These are phyloP conservation scores for Nothophoma quercina DNA, from an alignment of 2,329 filamentous ascomycete genomes.

Conservation along the genomic window DNA sequence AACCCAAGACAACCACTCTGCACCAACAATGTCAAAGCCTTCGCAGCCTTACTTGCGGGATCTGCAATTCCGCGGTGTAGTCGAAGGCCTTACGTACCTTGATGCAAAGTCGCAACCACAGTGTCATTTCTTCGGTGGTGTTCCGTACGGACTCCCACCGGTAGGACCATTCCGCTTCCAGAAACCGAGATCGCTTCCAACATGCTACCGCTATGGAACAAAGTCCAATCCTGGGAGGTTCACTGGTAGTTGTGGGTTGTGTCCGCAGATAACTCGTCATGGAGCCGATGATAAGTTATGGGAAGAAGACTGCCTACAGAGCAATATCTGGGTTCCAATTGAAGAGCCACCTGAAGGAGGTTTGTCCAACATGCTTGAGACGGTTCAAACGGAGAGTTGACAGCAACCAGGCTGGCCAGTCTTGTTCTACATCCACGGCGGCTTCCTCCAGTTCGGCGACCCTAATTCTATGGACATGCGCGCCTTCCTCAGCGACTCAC, in stretches of 20 bases:
- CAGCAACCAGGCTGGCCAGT: constrained; percentile 61
- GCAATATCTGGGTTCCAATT: constrained; percentile 63
- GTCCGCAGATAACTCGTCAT: constrained; percentile 57
- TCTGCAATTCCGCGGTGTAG: constrained; percentile 55
- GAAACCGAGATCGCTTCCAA: constrained; percentile 56
- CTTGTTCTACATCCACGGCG: constrained; percentile 65
- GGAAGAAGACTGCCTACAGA: constrained; percentile 64
- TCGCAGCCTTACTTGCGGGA: constrained; percentile 45
- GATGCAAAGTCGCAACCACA: constrained; percentile 43
- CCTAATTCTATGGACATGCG: constrained; percentile 58
- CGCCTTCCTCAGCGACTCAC: constrained; percentile 59
- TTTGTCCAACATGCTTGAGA: constrained; percentile 6
- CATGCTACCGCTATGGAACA: constrained; percentile 61
- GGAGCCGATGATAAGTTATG: constrained; percentile 41
- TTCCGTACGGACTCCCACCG: constrained; percentile 64
- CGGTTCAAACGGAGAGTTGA: background rate
- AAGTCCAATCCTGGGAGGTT: constrained; percentile 56
- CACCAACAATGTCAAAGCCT: constrained; percentile 25
- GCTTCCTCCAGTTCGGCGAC: constrained; percentile 64
- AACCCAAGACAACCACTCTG: background rate
- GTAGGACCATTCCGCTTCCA: constrained; percentile 58
- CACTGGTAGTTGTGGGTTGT: constrained; percentile 52
- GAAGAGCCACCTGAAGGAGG: constrained; percentile 53
- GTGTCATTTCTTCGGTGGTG: constrained; percentile 62
- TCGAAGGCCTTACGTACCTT: constrained; percentile 59